These are phyloP conservation scores for Teratosphaeria epicoccoides DNA, from an alignment of 2,329 filamentous ascomycete genomes.

Conservation along the genomic window DNA sequence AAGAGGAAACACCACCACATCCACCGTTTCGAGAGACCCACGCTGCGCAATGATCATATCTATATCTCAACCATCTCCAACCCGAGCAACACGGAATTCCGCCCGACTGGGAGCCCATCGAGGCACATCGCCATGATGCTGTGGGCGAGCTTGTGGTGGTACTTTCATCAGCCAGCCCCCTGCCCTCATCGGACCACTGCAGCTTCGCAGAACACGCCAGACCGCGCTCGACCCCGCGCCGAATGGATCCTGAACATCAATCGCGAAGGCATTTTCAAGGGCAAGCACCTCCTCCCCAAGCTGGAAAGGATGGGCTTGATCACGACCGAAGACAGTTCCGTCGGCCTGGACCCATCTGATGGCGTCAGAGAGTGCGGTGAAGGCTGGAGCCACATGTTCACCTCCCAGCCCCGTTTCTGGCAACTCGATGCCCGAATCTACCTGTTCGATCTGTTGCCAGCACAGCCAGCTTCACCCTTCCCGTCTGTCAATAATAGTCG, in stretches of 20 bases:
- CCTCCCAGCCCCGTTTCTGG: constrained; percentile 76
- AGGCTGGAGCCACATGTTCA: constrained; percentile 72
- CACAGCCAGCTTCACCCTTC: constrained; percentile 34
- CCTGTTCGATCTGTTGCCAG: constrained; percentile 69
- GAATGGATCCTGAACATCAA: constrained; percentile 82
- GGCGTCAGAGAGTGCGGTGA: constrained; percentile 41
- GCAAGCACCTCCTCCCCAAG: constrained; percentile 74
- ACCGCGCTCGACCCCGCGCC: constrained; percentile 61
- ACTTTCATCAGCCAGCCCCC: constrained; percentile 81
- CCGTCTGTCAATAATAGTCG: constrained; percentile 39
- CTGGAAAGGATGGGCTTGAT: constrained; percentile 89
- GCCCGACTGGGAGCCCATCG: constrained; percentile 67
- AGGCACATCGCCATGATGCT: constrained; percentile 94
- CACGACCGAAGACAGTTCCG: constrained; percentile 61
- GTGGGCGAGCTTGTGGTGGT: constrained; percentile 92
- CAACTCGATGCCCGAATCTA: constrained; percentile 80
- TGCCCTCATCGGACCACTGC: constrained; percentile 51
- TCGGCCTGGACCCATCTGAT: constrained; percentile 53
- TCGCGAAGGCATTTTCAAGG: constrained; percentile 77
- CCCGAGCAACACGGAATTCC: constrained; percentile 69
- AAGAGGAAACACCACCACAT: constrained; percentile 31
- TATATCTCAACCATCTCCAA: constrained; percentile 90
- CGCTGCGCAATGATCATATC: constrained; percentile 65
- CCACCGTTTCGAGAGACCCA: constrained; percentile 63
- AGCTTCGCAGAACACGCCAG: constrained; percentile 52